Evolutionary conservation across 495 filamentous ascomycete species (phyloP), one percentile per base, ranked within the genome.

Genomic region (Penicillium angulare): DNA sequence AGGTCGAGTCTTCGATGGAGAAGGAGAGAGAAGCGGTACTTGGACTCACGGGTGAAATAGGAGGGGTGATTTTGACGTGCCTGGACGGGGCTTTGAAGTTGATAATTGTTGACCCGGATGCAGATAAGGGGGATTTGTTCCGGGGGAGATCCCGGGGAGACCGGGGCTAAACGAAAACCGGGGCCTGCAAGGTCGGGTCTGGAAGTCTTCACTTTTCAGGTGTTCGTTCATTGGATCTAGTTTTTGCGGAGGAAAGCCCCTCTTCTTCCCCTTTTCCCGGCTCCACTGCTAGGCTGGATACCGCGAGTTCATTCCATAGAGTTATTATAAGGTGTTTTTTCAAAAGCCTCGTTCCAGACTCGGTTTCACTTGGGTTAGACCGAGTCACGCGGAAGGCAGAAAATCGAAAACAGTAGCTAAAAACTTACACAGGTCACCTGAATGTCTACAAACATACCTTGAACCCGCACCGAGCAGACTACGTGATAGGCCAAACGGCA

Each of bases 11-110:
- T 50, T 22, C 22, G 41, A 34, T 13, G 16, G 6, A 36, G 42
- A n/a, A 47, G 35, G 44, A 20, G 39, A 47, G 42, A 50, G 32
- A 51, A 34, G 50, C 44, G 8, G 8, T 31, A 12, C 8, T 38
- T 40, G 8, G 46, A 52, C 51, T 54, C 49, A 57, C 61, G 61
- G 61, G 61, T 56, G 39, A 61, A 56, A 35, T 64, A 64, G 61
- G 61, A 56, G 55, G 13, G 53, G 38, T 32, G 27, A 53, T 12
- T 26, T 12, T 32, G 46, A 45, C 43, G 49, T 64, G 49, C 48
- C 31, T 41, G 35, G 39, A 16, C 43, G 34, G 15, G 18, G 34
- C 7, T 38, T 16, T 32, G 5, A 32, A 47, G 35, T 50, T 59
- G 54, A 47, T 55, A 52, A 53, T 52, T 50, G 42, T 58, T 63